Evolutionary conservation across 2,329 filamentous ascomycete species (phyloP), one percentile per base, ranked within the genome.

Genomic region (Microdochium trichocladiopsis): DNA sequence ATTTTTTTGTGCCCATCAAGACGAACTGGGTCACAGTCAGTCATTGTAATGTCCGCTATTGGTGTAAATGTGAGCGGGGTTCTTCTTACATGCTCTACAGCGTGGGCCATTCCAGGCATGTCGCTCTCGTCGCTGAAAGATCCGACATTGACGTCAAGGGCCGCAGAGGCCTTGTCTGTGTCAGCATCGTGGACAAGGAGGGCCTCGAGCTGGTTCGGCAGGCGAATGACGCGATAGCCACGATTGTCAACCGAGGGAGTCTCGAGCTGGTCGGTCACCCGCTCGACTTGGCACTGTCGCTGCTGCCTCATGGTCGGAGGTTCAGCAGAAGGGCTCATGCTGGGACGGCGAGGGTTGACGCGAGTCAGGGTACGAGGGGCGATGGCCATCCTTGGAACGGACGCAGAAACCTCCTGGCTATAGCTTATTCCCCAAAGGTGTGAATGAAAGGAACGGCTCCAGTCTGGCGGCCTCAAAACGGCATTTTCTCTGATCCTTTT

Each of bases 1-100:
- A 99, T 82, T 97, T 99, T 70, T 96, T 87, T 8, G 94, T 99
- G 49, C 94, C 94, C 94, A 99, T 97, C 74, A 99, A 99, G 23
- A 99, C 75, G 58, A 96, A 74, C 78, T 85, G n/a, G n/a, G n/a
- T n/a, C n/a, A n/a, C n/a, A n/a, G n/a, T n/a, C n/a, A n/a, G n/a
- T n/a, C n/a, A n/a, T n/a, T n/a, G n/a, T n/a, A n/a, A n/a, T n/a
- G n/a, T n/a, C n/a, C n/a, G n/a, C n/a, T n/a, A n/a, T n/a, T 6
- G 21, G 6, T 6, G 16, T 45, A 16, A 45, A 22, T 45, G 14
- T 8, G 16, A 11, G 16, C 41, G 9, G 5, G 6, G 21, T 8
- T 45, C 11, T 18, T 64, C 69, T 56, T 73, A 83, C 80, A 79
- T 96, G 93, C 76, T 97, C 93, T 51, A 97, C 90, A 6, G 91